These are phyloP conservation scores for Xylaria intraflava DNA, from an alignment of 495 filamentous ascomycete species.

Conservation along the genomic window DNA sequence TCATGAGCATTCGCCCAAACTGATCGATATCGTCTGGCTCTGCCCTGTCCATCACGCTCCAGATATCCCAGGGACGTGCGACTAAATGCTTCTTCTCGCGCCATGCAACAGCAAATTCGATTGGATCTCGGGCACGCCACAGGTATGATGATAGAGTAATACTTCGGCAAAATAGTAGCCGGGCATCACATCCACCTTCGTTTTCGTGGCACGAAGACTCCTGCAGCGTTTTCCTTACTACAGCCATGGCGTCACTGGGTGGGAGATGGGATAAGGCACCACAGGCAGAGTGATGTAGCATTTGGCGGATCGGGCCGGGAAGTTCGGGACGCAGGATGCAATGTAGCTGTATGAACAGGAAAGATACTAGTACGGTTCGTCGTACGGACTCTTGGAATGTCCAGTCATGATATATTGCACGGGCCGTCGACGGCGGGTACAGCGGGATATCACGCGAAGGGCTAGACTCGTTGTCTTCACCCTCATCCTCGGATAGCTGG, in stretches of 20 bases:
- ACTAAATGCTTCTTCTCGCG: constrained; percentile 39
- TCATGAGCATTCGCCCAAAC: constrained; percentile 42
- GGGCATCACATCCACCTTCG: constrained; percentile 29
- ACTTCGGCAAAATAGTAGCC: constrained; percentile 29
- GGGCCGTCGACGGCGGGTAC: constrained; percentile 31
- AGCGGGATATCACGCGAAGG: constrained; percentile 30
- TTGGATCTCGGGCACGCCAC: constrained; percentile 38
- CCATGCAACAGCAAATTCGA: constrained; percentile 46
- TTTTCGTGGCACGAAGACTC: neutral
- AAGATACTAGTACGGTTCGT: constrained; percentile 38
- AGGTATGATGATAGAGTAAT: constrained; percentile 43
- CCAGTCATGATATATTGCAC: constrained; percentile 39
- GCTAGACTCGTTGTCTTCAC: constrained; percentile 17
- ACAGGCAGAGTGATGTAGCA: too few species aligned
- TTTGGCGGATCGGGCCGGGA: neutral
- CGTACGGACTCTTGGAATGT: constrained; percentile 42
- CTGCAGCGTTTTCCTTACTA: neutral
- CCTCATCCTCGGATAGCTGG: neutral
- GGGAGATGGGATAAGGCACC: too few species aligned
- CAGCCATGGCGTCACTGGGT: neutral
- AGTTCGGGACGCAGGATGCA: constrained; percentile 25
- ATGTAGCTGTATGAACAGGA: constrained; percentile 35
- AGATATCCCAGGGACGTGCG: constrained; percentile 20
- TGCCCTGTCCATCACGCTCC: constrained; percentile 28
- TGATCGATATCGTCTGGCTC: constrained; percentile 41